phyloP scores from a whole-genome alignment of 306 rosid genomes.

The Vigna mungo region DNA sequence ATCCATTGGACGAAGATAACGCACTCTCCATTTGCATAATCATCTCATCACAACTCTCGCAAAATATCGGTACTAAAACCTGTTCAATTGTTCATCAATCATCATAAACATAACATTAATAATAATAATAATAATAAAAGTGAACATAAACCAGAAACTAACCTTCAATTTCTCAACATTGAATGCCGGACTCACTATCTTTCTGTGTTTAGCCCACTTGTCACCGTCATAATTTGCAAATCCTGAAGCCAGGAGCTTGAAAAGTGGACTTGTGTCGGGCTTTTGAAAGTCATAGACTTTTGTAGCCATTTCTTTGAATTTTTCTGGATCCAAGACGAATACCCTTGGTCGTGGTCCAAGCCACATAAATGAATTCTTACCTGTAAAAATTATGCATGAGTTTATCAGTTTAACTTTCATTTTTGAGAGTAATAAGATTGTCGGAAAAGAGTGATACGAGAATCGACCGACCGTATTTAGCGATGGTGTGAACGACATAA shows the following conservation, averaged over 20 bases:
- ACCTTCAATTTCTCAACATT: conserved; percentile 53
- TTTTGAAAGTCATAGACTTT: conserved; percentile 52
- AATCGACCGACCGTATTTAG: conserved; percentile 35
- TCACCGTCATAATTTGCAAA: conserved; percentile 55
- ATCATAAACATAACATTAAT: too few species aligned
- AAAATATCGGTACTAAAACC: conserved; percentile 52
- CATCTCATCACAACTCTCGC: conserved; percentile 44
- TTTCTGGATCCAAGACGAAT: conserved; percentile 52
- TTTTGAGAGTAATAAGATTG: too few species aligned
- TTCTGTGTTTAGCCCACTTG: conserved; percentile 55
- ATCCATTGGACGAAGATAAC: conserved; percentile 41
- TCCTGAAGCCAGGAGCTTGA: conserved; percentile 52
- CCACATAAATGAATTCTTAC: conserved; percentile 55
- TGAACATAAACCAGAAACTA: neutral
- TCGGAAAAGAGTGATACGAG: too few species aligned
- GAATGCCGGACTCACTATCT: conserved; percentile 53
- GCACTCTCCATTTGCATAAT: conserved; percentile 37
- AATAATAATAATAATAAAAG: too few species aligned
- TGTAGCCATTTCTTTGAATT: conserved; percentile 45
- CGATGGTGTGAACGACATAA: conserved; percentile 49
- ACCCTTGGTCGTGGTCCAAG: conserved; percentile 51
- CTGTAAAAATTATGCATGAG: neutral
- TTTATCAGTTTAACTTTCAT: too few species aligned
- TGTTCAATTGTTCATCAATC: conserved; percentile 10
- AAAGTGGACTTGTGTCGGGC: conserved; percentile 48